Base-by-base conservation (phyloP, 257 asterid species). In the Capsicum chinense region DNA sequence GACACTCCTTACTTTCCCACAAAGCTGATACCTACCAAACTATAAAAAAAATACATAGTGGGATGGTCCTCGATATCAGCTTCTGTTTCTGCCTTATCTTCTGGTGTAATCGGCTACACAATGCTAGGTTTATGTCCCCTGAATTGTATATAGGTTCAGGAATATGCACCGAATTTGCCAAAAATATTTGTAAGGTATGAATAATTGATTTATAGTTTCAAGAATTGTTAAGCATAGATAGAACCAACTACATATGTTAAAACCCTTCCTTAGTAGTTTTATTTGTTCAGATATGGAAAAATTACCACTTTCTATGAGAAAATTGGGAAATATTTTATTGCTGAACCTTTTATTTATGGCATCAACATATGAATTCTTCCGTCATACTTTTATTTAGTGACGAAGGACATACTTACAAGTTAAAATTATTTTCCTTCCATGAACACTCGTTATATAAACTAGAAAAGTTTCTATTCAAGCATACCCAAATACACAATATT, bases 281-380 rank as follows among this genome's bases (percentile, higher is more conserved):
- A 4, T n/a, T 37, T 70, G 35, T 5, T 44, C 56, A 44, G 5
- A 70, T 35, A 42, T 69, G 56, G 47, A 74, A 26, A 21, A 7
- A 52, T 52, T 19, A 76, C 60, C 12, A 44, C 6, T 73, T 73
- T 73, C 17, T 14, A 21, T 76, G 48, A 26, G 62, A 6, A 21
- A 21, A 54, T 76, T 52, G 26, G 1, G 48, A 26, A 76, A 13
- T 76, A 52, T 54, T 13, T 42, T 63, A 7, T 76, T 52, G 14
- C 63, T 76, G 81, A 76, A 76, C 63, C 63, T 76, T 76, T 50
- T 52, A 11, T 74, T 74, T 60, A 44, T 74, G 19, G 21, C 21
- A 52, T 50, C 19, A 76, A 47, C 81, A 52, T 52, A 6, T 52
- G 5, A 76, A 3, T 52, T 52, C 60, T 50, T 76, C 13, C 7